phyloP scores from a whole-genome alignment of 495 filamentous ascomycete genomes.

The Neurospora sp. region DNA sequence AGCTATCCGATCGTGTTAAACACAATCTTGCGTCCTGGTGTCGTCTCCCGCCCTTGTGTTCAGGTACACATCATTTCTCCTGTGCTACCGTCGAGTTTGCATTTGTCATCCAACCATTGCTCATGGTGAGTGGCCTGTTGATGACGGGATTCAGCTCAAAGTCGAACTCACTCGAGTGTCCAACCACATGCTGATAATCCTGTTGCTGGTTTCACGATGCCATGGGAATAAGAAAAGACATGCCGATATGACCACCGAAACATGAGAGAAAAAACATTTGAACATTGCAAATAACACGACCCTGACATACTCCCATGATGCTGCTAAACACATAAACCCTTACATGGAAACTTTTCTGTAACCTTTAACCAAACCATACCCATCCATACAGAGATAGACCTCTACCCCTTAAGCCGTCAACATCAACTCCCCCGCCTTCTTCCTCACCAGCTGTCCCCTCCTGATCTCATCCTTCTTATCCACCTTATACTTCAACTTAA shows the following conservation, averaged over 20 bases:
- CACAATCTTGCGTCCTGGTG: background rate
- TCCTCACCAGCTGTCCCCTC: constrained; percentile 24
- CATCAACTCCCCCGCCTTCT: constrained; percentile 10
- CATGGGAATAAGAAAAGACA: background rate
- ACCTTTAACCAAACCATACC: background rate
- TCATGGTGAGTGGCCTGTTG: background rate
- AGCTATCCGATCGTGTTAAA: background rate
- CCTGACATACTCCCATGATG: background rate
- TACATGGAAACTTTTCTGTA: background rate
- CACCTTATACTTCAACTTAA: constrained; percentile 56
- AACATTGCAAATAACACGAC: background rate
- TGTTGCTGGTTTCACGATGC: background rate
- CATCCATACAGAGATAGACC: background rate
- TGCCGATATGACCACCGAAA: background rate
- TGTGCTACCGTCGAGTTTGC: background rate
- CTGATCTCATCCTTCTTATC: constrained; percentile 42
- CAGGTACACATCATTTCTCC: background rate
- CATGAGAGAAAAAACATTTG: background rate
- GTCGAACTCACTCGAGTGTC: background rate
- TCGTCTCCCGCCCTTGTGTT: background rate
- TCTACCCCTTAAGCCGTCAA: constrained; percentile 1
- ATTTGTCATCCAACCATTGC: background rate
- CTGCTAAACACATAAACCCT: background rate
- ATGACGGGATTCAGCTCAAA: background rate
- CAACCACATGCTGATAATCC: background rate